These are phyloP conservation scores for Scleromitrula shiraiana DNA, from an alignment of 2,329 filamentous ascomycete species.

Conservation along the genomic window DNA sequence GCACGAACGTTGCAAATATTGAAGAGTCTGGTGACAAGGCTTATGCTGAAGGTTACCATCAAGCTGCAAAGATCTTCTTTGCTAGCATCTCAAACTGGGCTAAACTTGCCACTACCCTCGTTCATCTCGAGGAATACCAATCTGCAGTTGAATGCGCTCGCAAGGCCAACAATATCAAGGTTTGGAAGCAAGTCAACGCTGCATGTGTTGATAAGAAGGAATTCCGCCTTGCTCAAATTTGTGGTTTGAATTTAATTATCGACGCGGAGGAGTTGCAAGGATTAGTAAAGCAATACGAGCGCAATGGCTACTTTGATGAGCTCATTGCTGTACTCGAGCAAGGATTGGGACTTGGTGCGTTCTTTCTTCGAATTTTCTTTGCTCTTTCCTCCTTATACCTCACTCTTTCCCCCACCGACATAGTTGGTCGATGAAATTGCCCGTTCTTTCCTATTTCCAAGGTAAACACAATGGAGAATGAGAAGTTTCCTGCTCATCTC, in stretches of 20 bases:
- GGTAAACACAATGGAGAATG: neutral
- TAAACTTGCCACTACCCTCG: conserved; percentile 92
- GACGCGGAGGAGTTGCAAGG: conserved; percentile 92
- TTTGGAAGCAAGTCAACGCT: conserved; percentile 97
- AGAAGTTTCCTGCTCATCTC: neutral
- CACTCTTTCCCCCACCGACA: neutral
- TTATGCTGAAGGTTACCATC: conserved; percentile 85
- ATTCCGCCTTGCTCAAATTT: conserved; percentile 97
- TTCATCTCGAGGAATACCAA: conserved; percentile 96
- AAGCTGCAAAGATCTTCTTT: conserved; percentile 98
- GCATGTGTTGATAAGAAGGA: conserved; percentile 97
- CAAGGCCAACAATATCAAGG: conserved; percentile 98
- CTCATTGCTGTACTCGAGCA: conserved; percentile 91
- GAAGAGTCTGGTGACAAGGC: conserved; percentile 98
- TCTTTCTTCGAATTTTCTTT: neutral
- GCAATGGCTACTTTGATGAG: conserved; percentile 96
- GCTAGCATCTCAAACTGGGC: conserved; percentile 99
- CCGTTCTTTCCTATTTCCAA: too few species aligned
- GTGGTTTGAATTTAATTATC: conserved; percentile 94
- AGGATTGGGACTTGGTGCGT: conserved; percentile 63
- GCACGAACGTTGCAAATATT: conserved; percentile 89
- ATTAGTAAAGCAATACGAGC: conserved; percentile 93
- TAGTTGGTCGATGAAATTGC: neutral
- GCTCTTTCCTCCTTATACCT: neutral
- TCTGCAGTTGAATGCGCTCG: conserved; percentile 94